Conservation (phyloP, 2,329 filamentous ascomycete species). For the Neocatenulostroma microsporum region DNA sequence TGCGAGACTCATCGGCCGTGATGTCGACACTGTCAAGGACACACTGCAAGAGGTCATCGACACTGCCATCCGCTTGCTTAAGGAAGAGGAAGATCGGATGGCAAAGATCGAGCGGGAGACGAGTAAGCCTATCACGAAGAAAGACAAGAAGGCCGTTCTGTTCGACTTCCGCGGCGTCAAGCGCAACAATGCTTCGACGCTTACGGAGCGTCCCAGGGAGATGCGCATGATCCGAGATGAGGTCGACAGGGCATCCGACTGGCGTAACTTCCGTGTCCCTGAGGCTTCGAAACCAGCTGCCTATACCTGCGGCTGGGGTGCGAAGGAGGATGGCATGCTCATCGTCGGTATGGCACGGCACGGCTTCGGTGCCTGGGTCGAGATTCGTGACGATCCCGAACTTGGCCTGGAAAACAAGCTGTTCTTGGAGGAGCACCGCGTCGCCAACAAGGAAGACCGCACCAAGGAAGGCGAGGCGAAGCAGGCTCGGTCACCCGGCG, state of each 20-base stretch:
- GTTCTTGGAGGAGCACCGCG: slow-evolving; percentile 95
- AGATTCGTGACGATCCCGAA: slow-evolving; percentile 85
- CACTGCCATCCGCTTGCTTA: slow-evolving; percentile 60
- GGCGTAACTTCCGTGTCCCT: slow-evolving; percentile 71
- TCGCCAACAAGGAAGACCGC: slow-evolving; percentile 93
- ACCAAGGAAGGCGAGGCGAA: slow-evolving; percentile 64
- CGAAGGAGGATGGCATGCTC: slow-evolving; percentile 93
- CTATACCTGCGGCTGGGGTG: slow-evolving; percentile 87
- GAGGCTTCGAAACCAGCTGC: slow-evolving; percentile 88
- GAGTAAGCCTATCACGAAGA: slow-evolving; percentile 82
- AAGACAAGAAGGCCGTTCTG: slow-evolving; percentile 92
- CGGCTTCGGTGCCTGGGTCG: slow-evolving; percentile 90
- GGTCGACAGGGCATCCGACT: slow-evolving; percentile 57
- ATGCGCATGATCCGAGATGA: slow-evolving; percentile 75
- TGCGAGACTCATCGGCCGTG: slow-evolving; percentile 73
- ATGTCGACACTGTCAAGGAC: slow-evolving; percentile 67
- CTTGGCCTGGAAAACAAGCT: slow-evolving; percentile 83
- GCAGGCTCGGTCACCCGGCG: slow-evolving; percentile 82
- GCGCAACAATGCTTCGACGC: slow-evolving; percentile 91
- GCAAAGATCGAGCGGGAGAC: slow-evolving; percentile 59
- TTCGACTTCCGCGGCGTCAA: slow-evolving; percentile 93
- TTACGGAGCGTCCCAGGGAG: slow-evolving; percentile 83
- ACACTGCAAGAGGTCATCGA: slow-evolving; percentile 73
- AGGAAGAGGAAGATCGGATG: slow-evolving; percentile 61
- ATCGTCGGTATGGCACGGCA: slow-evolving; percentile 87